Percentiles rank a stretch among this genome's conserved stretches.
These are phyloP conservation scores for Polytolypa hystricis DNA, from an alignment of 2,329 filamentous ascomycete genomes.

Conservation along the genomic window DNA sequence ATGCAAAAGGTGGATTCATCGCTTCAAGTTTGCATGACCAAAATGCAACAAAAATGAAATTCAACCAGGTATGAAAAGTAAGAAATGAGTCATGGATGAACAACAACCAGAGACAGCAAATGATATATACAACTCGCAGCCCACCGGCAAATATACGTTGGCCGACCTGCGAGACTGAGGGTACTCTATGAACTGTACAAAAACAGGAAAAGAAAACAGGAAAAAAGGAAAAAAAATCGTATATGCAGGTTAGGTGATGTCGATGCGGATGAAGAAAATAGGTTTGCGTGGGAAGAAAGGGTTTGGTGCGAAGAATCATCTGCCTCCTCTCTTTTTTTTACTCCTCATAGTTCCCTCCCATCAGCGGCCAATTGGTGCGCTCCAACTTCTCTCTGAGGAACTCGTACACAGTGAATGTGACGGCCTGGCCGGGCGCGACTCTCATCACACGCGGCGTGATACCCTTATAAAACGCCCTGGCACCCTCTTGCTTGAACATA, in stretches of 20 bases:
- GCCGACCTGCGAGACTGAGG: no score
- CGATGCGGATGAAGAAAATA: background rate
- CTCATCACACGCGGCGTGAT: slow-evolving; percentile 97
- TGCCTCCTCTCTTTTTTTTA: slow-evolving; percentile 19
- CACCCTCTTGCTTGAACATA: slow-evolving; percentile 89
- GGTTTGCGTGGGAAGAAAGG: background rate
- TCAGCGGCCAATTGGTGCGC: slow-evolving; percentile 47
- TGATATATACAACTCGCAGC: no score
- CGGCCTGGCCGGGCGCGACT: slow-evolving; percentile 86
- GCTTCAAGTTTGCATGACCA: no score
- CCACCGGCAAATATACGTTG: no score
- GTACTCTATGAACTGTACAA: no score
- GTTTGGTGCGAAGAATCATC: no score
- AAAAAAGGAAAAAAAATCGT: slow-evolving; percentile 2
- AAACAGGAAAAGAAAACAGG: no score
- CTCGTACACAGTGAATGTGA: slow-evolving; percentile 67
- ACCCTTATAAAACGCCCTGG: slow-evolving; percentile 95
- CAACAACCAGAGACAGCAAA: no score
- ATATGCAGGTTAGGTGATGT: slow-evolving; percentile 4
- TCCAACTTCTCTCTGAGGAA: slow-evolving; percentile 63
- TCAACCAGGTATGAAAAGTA: no score
- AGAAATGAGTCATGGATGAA: no score
- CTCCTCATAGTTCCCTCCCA: slow-evolving; percentile 57
- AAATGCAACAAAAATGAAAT: no score
- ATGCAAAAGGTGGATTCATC: no score